phyloP scores from a whole-genome alignment of 164 flowering plant genomes.

The Kalanchoe fedtschenkoi region DNA sequence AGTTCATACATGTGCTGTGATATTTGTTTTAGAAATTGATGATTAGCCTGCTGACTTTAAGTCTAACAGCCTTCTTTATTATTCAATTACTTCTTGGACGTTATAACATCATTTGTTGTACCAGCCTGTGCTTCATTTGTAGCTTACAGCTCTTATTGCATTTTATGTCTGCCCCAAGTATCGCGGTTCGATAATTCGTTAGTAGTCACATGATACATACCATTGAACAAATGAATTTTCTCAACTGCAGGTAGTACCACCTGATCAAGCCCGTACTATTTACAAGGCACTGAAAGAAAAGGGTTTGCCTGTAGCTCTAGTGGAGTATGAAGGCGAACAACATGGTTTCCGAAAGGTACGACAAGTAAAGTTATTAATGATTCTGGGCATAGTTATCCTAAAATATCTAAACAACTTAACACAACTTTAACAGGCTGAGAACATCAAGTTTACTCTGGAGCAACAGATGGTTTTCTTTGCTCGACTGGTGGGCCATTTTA shows the following conservation, averaged over 20 bases:
- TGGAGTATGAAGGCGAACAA: constrained; percentile 90
- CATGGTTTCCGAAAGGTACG: constrained; percentile 96
- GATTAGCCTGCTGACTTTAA: no score
- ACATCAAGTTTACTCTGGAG: constrained; percentile 80
- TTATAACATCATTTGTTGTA: no score
- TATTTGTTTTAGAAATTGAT: no score
- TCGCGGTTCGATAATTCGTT: no score
- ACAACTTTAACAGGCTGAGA: constrained; percentile 61
- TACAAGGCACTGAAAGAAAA: constrained; percentile 74
- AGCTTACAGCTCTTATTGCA: background rate
- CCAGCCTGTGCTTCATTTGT: background rate
- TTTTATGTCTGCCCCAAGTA: background rate
- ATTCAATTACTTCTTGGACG: no score
- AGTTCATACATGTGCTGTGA: no score
- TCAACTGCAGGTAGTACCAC: constrained; percentile 60
- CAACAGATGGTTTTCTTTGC: constrained; percentile 97
- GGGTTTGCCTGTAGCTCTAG: constrained; percentile 88
- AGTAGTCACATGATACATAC: no score
- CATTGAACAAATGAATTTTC: background rate
- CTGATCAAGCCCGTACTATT: constrained; percentile 77
- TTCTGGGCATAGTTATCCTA: background rate
- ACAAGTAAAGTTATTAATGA: background rate
- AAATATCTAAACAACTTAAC: background rate
- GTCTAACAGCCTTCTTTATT: no score
- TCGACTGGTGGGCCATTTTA: constrained; percentile 65